Evolutionary conservation across 768 basidiomycete genomes (phyloP).

Genomic region (Panellus pusillus): DNA sequence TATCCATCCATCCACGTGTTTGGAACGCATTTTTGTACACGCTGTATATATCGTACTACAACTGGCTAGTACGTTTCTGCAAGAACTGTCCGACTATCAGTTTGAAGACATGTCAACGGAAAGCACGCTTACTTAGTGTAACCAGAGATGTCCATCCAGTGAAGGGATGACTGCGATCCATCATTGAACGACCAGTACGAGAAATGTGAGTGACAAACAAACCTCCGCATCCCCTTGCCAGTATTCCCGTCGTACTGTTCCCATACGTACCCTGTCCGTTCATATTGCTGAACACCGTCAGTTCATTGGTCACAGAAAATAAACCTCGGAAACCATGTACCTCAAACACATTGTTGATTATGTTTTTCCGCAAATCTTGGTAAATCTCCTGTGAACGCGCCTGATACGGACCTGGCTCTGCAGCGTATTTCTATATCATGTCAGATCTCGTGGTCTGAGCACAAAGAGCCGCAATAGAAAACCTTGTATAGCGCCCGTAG

Average conservation of each 20-base stretch:
- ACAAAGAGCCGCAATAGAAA: not conserved
- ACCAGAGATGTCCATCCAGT: slow-evolving; percentile 95
- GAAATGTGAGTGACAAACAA: slow-evolving; percentile 19
- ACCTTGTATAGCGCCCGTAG: slow-evolving; percentile 80
- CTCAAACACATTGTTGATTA: slow-evolving; percentile 80
- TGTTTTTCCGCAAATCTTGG: slow-evolving; percentile 71
- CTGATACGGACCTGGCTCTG: slow-evolving; percentile 79
- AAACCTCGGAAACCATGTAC: slow-evolving; percentile 25
- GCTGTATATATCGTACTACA: slow-evolving; percentile 11
- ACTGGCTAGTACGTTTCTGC: slow-evolving; percentile 30
- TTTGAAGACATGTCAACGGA: not conserved
- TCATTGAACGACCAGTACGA: not conserved
- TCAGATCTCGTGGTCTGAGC: not conserved
- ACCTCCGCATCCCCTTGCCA: slow-evolving; percentile 87
- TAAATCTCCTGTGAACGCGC: slow-evolving; percentile 77
- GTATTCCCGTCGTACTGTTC: slow-evolving; percentile 90
- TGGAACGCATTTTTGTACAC: slow-evolving; percentile 12
- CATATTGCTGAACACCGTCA: slow-evolving; percentile 64
- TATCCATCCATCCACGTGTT: slow-evolving; percentile 1
- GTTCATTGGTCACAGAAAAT: not conserved
- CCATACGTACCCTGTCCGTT: slow-evolving; percentile 94
- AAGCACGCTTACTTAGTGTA: slow-evolving; percentile 67
- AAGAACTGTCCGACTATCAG: slow-evolving; percentile 23
- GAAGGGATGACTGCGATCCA: slow-evolving; percentile 76
- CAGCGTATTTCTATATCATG: slow-evolving; percentile 65